Percentiles rank a stretch among this genome's conserved stretches.
These are phyloP conservation scores for Oidium heveae DNA, from an alignment of 2,329 filamentous ascomycete species.

Conservation along the genomic window DNA sequence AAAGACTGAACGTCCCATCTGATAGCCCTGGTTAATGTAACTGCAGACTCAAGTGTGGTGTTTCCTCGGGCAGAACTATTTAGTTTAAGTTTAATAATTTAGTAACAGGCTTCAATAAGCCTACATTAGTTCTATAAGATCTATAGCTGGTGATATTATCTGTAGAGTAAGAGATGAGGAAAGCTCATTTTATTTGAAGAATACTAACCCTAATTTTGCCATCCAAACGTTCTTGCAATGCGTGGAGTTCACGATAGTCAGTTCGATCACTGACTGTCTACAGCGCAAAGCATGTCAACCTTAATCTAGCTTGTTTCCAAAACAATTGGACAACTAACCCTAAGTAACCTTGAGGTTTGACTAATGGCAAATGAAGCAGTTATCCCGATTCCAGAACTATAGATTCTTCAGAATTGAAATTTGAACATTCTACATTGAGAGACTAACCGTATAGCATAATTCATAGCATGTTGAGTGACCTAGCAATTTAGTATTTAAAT, in stretches of 20 bases:
- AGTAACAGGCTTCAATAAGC: constrained; percentile 13
- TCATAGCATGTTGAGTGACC: constrained; percentile 38
- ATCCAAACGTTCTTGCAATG: constrained; percentile 49
- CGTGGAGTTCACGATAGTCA: constrained; percentile 39
- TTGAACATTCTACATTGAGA: background rate
- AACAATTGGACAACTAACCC: constrained; percentile 17
- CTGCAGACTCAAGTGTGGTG: constrained; percentile 60
- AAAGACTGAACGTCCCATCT: constrained; percentile 63
- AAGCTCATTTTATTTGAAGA: background rate
- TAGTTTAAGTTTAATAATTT: background rate
- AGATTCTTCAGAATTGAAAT: background rate
- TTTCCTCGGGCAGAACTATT: constrained; percentile 43
- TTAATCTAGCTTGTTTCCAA: background rate
- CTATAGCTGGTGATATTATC: constrained; percentile 75
- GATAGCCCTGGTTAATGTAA: constrained; percentile 58
- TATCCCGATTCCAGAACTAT: constrained; percentile 51
- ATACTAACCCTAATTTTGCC: constrained; percentile 53
- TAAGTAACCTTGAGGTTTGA: constrained; percentile 55
- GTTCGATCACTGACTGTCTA: constrained; percentile 45
- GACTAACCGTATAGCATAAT: constrained; percentile 52
- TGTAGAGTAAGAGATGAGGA: constrained; percentile 12
- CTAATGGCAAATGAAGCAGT: constrained; percentile 68
- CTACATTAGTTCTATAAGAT: constrained; percentile 75
- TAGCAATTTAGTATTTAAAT: constrained; percentile 12
- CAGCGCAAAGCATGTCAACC: background rate